Percentiles rank a stretch among this genome's conserved stretches.
These are phyloP conservation scores for Pseudogymnoascus sp. DNA, from an alignment of 2,329 filamentous ascomycete genomes.

Conservation along the genomic window DNA sequence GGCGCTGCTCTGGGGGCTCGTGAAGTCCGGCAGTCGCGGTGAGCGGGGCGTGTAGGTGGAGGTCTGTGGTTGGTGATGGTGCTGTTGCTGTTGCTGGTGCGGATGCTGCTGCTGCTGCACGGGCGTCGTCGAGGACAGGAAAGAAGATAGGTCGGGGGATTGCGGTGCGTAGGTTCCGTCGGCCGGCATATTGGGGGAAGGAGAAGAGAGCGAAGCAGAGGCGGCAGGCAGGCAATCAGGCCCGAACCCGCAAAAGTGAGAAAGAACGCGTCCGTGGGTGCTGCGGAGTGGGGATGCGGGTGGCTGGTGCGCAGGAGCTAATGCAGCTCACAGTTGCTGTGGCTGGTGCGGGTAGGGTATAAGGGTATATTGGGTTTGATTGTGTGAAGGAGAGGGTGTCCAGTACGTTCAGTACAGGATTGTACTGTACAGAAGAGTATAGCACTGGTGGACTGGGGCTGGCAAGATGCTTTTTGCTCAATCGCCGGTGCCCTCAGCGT, in stretches of 20 bases:
- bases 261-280: constrained; percentile 6
- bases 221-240: not conserved
- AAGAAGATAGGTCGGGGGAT: constrained; percentile 28
- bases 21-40: constrained; percentile 18
- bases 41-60: constrained; percentile 23
- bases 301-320: constrained; percentile 5
- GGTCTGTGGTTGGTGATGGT: constrained; percentile 12
- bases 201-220: not conserved
- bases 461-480: not conserved
- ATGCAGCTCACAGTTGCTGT: not conserved
- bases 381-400: not conserved
- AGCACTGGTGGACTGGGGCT: not conserved
- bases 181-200: not conserved
- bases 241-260: constrained; percentile 2
- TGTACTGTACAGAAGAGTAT: no score
- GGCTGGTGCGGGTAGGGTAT: not conserved
- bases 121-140: constrained; percentile 22
- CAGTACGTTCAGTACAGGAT: not conserved
- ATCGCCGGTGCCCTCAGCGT: not conserved
- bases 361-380: not conserved
- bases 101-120: constrained; percentile 17
- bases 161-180: constrained; percentile 28
- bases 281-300: not conserved
- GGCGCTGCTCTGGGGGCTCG: constrained; percentile 9
- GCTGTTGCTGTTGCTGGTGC: not conserved